Evolutionary conservation across 2,329 filamentous ascomycete genomes (phyloP), one percentile per base, ranked within the genome.

Genomic region (Fusarium sp.): DNA sequence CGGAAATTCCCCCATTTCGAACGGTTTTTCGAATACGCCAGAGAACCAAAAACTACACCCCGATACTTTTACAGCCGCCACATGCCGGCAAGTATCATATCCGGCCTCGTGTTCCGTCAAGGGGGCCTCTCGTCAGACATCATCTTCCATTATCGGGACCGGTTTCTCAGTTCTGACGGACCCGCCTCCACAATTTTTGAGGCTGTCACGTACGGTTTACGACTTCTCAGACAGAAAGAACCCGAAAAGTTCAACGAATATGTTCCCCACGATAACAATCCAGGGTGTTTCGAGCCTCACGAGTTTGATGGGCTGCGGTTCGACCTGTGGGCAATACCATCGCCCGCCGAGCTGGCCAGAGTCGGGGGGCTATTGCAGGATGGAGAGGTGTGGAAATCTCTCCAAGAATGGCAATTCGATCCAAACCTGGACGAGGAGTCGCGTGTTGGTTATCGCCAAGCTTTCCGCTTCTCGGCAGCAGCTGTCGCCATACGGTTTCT

Each of bases 401-500:
- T 50, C 10, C n/a, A 50, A 30, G n/a, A 30, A 1, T 50, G 46
- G 64, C 0, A 5, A 1, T 51, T 4, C 18, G 18, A 23, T 4
- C 18, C 18, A 2, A 23, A 23, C 4, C 18, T 23, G 18, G 18
- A 62, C 10, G 8, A 10, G 12, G 11, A 13, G 12, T 18, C 7
- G 18, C 18, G 18, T 23, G 18, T 23, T 13, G 13, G 16, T 7
- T 7, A 50, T 50, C 59, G 61, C 0, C 60, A 69, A 6, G 62
- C 50, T 27, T 27, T 54, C 0, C 13, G 37, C 5, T 72, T 69
- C 13, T 73, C 69, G 3, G 72, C 72, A 5, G 30, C 58, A 0
- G 51, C 71, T 6, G 34, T 12, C 0, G 62, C 66, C 1, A 51
- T 72, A 4, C 60, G 34, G 3, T 73, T 73, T 2, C 50, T 73